phyloP scores from a whole-genome alignment of 805 yeast species.

The Yarrowia sp. region DNA sequence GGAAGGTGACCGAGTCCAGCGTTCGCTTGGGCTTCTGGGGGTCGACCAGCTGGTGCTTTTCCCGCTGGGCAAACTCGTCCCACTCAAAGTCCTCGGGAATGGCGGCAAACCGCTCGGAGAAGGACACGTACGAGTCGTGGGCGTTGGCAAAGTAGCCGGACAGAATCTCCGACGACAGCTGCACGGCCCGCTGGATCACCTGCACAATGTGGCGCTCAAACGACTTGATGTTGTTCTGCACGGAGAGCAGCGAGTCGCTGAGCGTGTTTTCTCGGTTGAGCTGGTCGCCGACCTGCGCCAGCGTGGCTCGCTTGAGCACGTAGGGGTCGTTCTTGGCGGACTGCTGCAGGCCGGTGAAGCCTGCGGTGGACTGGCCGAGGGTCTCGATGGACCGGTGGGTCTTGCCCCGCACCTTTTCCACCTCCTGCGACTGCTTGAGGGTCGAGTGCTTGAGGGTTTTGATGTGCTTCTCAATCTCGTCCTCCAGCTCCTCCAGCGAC shows the following conservation, averaged over 20 bases:
- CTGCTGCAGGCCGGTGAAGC: conserved; percentile 34
- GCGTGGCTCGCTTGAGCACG: conserved; percentile 41
- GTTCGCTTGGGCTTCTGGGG: conserved; percentile 40
- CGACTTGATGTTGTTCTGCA: conserved; percentile 43
- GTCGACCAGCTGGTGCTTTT: conserved; percentile 39
- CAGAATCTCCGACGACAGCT: conserved; percentile 36
- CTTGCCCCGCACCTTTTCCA: conserved; percentile 38
- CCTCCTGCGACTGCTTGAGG: conserved; percentile 40
- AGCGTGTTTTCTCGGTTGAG: conserved; percentile 47
- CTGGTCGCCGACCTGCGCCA: conserved; percentile 43
- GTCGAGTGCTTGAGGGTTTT: conserved; percentile 42
- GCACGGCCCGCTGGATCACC: conserved; percentile 43
- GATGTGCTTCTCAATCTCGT: conserved; percentile 60
- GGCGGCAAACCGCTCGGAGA: conserved; percentile 37
- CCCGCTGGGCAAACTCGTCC: conserved; percentile 41
- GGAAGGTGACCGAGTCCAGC: conserved; percentile 40
- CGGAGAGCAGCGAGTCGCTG: conserved; percentile 44
- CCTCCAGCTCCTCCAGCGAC: conserved; percentile 42
- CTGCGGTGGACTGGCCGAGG: conserved; percentile 39
- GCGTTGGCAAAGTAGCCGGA: conserved; percentile 37
- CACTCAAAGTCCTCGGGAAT: conserved; percentile 47
- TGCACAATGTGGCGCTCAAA: conserved; percentile 46
- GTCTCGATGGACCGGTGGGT: conserved; percentile 43
- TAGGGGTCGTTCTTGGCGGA: conserved; percentile 47
- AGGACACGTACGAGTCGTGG: conserved; percentile 35